Evolutionary conservation across 805 yeast species (phyloP), one percentile per base, ranked within the genome.

Genomic region (Blastobotrys attinorum): DNA sequence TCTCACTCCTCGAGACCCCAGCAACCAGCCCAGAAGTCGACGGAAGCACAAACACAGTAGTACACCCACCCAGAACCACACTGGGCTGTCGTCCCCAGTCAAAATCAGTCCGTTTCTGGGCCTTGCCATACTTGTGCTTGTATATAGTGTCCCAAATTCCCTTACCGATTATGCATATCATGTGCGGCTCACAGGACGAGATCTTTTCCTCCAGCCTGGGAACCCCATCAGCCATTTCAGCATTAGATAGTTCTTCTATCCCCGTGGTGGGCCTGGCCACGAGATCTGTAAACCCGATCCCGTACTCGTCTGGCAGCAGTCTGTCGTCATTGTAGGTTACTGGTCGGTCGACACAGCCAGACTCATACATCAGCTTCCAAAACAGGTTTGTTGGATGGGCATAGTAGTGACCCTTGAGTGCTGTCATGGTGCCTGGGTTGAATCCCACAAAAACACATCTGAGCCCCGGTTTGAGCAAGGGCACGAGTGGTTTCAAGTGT

Each of bases 1-100:
- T 78, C 32, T 66, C 69, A 0, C 60, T 63, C 44, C 63, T 64
- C 22, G 67, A 62, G 54, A 77, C 62, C 7, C 81, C 71, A 6
- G 69, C 66, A 6, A 80, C 89, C 5, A 83, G 60, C 1, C 90
- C 90, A 3, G 87, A 80, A 0, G 89, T 81, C 37, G 79, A 79
- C 2, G 89, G 88, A 22, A 81, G 70, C 4, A 83, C 87, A 58
- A 70, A 78, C 0, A 76, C 57, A 3, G 55, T 45, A n/a, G 60
- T 50, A 22, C 46, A 21, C 37, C 50, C 40, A 57, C 57, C 64
- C 20, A 39, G 15, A 22, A 8, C 25, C 15, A 39, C 40, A 7
- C 45, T 48, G 34, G 57, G 47, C 53, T 64, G 73, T 35, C 55
- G 42, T 0, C 90, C 92, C 77, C 81, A 83, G 27, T 51, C 35